Percentiles rank a stretch among this genome's conserved stretches.
phyloP scores from a whole-genome alignment of 257 asterid genomes.

The Parsonsia alboflavescens region DNA sequence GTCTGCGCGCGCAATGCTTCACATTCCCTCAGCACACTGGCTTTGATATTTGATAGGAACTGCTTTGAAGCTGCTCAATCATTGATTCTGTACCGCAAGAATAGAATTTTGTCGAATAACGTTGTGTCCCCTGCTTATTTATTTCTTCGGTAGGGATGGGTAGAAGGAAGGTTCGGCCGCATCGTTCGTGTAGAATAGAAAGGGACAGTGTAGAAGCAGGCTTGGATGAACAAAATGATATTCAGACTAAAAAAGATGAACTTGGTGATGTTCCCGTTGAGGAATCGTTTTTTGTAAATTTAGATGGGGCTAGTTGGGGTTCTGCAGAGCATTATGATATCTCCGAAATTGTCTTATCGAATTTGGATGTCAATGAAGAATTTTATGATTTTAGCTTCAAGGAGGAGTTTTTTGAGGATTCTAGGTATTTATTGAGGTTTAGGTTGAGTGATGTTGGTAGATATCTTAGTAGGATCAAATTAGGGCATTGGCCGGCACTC shows the following conservation, averaged over 20 bases:
- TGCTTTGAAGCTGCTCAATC: background rate
- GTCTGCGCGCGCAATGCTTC: background rate
- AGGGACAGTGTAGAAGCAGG: constrained; percentile 30
- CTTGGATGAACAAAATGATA: constrained; percentile 20
- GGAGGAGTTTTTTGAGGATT: constrained; percentile 46
- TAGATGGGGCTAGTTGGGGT: constrained; percentile 58
- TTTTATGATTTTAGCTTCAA: constrained; percentile 37
- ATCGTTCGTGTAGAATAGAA: constrained; percentile 49
- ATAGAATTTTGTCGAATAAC: background rate
- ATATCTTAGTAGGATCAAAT: constrained; percentile 61
- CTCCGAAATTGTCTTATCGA: constrained; percentile 63
- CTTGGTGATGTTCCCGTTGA: constrained; percentile 18
- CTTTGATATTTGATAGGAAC: background rate
- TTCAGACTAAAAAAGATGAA: constrained; percentile 18
- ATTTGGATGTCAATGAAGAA: constrained; percentile 50
- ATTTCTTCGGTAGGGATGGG: constrained; percentile 47
- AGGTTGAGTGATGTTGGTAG: constrained; percentile 50
- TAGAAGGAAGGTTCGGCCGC: constrained; percentile 77
- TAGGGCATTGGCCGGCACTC: constrained; percentile 94
- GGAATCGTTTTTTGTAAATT: constrained; percentile 51
- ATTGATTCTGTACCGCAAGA: background rate
- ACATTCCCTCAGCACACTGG: background rate
- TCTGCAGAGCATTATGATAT: constrained; percentile 63
- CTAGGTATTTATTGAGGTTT: constrained; percentile 57
- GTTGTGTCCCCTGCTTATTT: background rate